Conservation (phyloP, 805 yeast genomes). For the Candida fluviatilis region DNA sequence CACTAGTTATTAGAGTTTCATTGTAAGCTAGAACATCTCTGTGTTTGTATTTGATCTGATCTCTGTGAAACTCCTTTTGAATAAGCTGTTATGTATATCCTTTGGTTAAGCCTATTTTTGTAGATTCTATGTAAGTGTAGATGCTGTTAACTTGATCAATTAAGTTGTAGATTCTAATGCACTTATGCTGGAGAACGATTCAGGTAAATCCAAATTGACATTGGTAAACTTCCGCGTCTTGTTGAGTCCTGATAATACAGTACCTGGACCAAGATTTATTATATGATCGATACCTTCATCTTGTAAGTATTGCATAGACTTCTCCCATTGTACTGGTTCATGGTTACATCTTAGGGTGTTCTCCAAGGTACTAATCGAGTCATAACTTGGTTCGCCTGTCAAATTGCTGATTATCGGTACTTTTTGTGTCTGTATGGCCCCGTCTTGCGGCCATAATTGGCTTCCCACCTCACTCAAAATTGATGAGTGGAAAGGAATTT, state of each 20-base stretch:
- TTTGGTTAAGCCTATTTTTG: too few species aligned
- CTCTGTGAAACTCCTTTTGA: too few species aligned
- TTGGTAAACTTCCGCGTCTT: slow-evolving; percentile 8
- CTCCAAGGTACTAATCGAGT: slow-evolving; percentile 19
- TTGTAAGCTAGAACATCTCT: too few species aligned
- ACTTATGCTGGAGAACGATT: not conserved
- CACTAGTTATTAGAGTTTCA: too few species aligned
- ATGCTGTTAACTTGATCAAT: too few species aligned
- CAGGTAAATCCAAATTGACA: slow-evolving; percentile 1
- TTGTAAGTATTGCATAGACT: slow-evolving; percentile 25
- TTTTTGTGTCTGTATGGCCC: slow-evolving; percentile 6
- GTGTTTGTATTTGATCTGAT: too few species aligned
- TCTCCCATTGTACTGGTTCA: slow-evolving; percentile 42
- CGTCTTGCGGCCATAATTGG: slow-evolving; percentile 20
- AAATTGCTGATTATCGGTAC: slow-evolving; percentile 38
- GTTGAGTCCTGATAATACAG: slow-evolving; percentile 24
- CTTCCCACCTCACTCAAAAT: slow-evolving; percentile 35
- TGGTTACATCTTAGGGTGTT: slow-evolving; percentile 38
- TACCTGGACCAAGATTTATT: slow-evolving; percentile 38
- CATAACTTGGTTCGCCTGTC: slow-evolving; percentile 21
- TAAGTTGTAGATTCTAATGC: too few species aligned
- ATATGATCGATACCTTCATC: slow-evolving; percentile 14
- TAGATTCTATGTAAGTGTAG: too few species aligned
- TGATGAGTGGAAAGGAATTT: slow-evolving; percentile 49
- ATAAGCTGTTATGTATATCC: too few species aligned